A percentile compares a stretch with the other conserved stretches of the same genome.
These are phyloP conservation scores for Xerocomus spinulosus DNA, from an alignment of 768 basidiomycete genomes.

Conservation along the genomic window DNA sequence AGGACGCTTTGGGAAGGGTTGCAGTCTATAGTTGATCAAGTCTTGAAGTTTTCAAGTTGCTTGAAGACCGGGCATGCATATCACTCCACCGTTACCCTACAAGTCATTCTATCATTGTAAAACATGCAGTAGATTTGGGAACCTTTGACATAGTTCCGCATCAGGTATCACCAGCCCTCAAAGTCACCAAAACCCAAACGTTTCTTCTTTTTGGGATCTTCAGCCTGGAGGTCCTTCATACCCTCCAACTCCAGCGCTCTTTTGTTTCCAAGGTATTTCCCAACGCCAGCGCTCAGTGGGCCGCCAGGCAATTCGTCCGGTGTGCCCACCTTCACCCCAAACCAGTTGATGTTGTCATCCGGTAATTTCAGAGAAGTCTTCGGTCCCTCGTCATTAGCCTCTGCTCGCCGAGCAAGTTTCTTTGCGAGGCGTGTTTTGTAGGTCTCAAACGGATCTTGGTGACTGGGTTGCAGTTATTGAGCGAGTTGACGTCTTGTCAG, in stretches of 20 bases:
- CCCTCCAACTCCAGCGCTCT: conserved; percentile 34
- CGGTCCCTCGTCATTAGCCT: conserved; percentile 29
- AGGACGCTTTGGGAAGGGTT: conserved; percentile 10
- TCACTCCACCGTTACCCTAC: conserved; percentile 4
- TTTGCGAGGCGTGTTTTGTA: conserved; percentile 82
- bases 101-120: conserved; percentile 6
- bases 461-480: conserved; percentile 41
- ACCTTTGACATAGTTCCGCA: background rate
- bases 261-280: conserved; percentile 71
- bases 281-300: conserved; percentile 47
- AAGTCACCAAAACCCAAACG: conserved; percentile 90
- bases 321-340: conserved; percentile 76
- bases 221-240: conserved; percentile 16
- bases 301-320: conserved; percentile 33
- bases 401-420: conserved; percentile 50
- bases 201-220: conserved; percentile 73
- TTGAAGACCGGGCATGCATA: background rate
- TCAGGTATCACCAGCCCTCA: conserved; percentile 59
- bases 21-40: conserved; percentile 23
- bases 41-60: too few relatives aligned
- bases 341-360: conserved; percentile 78
- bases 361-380: conserved; percentile 47
- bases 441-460: conserved; percentile 93
- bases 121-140: conserved; percentile 4
- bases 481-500: too few relatives aligned